Percentiles rank a stretch among this genome's conserved stretches.
These are phyloP conservation scores for Leishmania braziliensis DNA, from an alignment of 208 protist species.

Conservation along the genomic window DNA sequence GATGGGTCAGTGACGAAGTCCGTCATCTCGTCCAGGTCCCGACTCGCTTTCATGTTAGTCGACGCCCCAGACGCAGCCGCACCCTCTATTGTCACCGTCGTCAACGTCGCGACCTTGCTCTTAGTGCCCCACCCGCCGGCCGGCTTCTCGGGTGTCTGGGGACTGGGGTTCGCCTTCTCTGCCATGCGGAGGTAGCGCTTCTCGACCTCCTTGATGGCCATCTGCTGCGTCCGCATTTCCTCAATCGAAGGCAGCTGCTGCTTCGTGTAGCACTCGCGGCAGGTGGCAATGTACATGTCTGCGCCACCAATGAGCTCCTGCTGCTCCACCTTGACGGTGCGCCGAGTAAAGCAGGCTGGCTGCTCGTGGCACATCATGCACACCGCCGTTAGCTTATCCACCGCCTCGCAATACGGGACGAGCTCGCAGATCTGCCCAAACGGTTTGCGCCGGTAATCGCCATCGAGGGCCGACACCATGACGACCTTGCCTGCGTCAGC, in stretches of 20 bases:
- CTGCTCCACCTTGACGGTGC: conserved; percentile 61
- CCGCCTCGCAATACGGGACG: conserved; percentile 83
- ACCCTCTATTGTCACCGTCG: background rate
- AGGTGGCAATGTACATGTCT: conserved; percentile 95
- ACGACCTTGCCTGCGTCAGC: conserved; percentile 93
- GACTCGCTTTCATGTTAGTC: background rate
- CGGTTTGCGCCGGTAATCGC: conserved; percentile 90
- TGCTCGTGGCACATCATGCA: conserved; percentile 88
- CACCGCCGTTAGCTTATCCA: conserved; percentile 93
- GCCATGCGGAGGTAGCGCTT: conserved; percentile 15
- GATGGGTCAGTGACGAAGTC: background rate
- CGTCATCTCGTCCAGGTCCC: background rate
- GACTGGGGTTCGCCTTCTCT: background rate
- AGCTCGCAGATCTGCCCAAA: conserved; percentile 90
- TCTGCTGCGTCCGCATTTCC: conserved; percentile 28
- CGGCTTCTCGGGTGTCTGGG: conserved; percentile 23
- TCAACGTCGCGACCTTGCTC: conserved; percentile 5
- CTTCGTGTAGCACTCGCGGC: conserved; percentile 79
- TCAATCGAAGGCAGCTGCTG: conserved; percentile 29
- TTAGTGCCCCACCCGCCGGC: conserved; percentile 1
- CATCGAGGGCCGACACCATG: conserved; percentile 94
- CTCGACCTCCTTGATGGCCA: conserved; percentile 42
- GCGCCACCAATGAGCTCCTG: conserved; percentile 93
- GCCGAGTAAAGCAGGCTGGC: conserved; percentile 86
- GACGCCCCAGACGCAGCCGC: background rate